phyloP scores from a whole-genome alignment of 1,139 yeast species.

The Kazachstania sp. region DNA sequence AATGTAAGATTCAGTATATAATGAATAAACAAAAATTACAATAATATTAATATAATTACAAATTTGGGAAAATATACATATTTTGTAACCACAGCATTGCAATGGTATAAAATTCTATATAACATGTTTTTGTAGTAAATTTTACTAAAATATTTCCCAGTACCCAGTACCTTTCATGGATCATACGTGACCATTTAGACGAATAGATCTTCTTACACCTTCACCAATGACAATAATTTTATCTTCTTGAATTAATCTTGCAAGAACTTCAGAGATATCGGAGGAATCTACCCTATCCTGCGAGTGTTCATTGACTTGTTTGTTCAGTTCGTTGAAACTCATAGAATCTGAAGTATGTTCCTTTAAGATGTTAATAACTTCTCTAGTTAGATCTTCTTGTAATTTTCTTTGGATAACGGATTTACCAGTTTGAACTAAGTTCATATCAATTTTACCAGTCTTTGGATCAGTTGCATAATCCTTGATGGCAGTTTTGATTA shows the following conservation, averaged over 20 bases:
- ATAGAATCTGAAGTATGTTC: slow-evolving; percentile 33
- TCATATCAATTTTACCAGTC: slow-evolving; percentile 97
- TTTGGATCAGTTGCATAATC: slow-evolving; percentile 97
- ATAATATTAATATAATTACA: not conserved
- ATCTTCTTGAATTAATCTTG: slow-evolving; percentile 69
- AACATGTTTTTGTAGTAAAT: not conserved
- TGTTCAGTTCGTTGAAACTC: slow-evolving; percentile 53
- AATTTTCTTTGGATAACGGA: slow-evolving; percentile 78
- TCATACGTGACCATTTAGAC: slow-evolving; percentile 32
- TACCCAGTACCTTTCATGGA: not conserved
- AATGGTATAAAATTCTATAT: too few species aligned
- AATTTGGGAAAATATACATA: not conserved
- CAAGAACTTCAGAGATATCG: slow-evolving; percentile 61
- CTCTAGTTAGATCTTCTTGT: slow-evolving; percentile 64
- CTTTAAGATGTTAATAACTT: slow-evolving; percentile 44
- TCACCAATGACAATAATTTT: slow-evolving; percentile 65
- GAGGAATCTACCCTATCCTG: slow-evolving; percentile 59
- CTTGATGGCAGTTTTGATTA: slow-evolving; percentile 87
- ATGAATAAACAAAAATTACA: not conserved
- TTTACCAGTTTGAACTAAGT: slow-evolving; percentile 91
- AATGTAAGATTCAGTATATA: not conserved
- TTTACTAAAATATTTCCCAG: not conserved
- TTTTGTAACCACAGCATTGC: not conserved
- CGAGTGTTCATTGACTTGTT: slow-evolving; percentile 60
- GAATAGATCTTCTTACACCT: slow-evolving; percentile 59